These are phyloP conservation scores for Diaporthe velutina DNA, from an alignment of 2,329 filamentous ascomycete species.

Conservation along the genomic window DNA sequence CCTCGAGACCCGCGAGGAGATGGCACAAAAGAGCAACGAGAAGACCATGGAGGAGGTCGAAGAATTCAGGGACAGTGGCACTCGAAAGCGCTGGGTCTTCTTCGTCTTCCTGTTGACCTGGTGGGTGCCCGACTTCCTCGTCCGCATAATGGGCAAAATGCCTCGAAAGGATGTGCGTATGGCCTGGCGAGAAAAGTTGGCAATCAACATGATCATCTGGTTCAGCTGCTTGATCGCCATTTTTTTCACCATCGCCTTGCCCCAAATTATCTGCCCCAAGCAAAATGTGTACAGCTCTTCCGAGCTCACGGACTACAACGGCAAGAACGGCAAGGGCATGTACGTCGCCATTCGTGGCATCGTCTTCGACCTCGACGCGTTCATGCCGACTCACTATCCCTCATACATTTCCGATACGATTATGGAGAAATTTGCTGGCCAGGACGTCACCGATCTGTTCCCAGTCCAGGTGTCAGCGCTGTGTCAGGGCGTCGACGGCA, in stretches of 20 bases:
- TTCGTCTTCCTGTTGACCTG: slow-evolving; percentile 88
- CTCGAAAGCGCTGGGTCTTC: slow-evolving; percentile 91
- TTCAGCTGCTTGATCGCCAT: slow-evolving; percentile 80
- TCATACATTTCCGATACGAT: slow-evolving; percentile 69
- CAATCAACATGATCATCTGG: slow-evolving; percentile 99
- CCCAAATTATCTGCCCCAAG: slow-evolving; percentile 87
- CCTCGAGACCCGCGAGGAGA: slow-evolving; percentile 90
- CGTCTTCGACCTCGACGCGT: slow-evolving; percentile 85
- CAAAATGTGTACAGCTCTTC: slow-evolving; percentile 87
- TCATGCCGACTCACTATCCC: slow-evolving; percentile 84
- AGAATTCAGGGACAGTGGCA: slow-evolving; percentile 80
- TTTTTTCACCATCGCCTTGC: slow-evolving; percentile 94
- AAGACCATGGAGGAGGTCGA: slow-evolving; percentile 93
- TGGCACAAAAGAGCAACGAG: slow-evolving; percentile 95
- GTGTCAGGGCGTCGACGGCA: slow-evolving; percentile 81
- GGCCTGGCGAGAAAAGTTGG: slow-evolving; percentile 97
- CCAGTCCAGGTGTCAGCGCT: slow-evolving; percentile 94
- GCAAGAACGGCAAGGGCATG: slow-evolving; percentile 72
- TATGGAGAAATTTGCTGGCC: slow-evolving; percentile 85
- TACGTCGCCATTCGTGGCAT: slow-evolving; percentile 89
- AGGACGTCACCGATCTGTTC: slow-evolving; percentile 90
- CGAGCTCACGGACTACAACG: slow-evolving; percentile 82
- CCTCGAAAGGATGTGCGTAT: slow-evolving; percentile 90
- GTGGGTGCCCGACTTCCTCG: slow-evolving; percentile 86
- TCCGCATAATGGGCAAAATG: slow-evolving; percentile 85